A percentile compares a stretch with the other conserved stretches of the same genome.
phyloP scores from a whole-genome alignment of 2,329 filamentous ascomycete genomes.

The Sarocladiaceae sp. region DNA sequence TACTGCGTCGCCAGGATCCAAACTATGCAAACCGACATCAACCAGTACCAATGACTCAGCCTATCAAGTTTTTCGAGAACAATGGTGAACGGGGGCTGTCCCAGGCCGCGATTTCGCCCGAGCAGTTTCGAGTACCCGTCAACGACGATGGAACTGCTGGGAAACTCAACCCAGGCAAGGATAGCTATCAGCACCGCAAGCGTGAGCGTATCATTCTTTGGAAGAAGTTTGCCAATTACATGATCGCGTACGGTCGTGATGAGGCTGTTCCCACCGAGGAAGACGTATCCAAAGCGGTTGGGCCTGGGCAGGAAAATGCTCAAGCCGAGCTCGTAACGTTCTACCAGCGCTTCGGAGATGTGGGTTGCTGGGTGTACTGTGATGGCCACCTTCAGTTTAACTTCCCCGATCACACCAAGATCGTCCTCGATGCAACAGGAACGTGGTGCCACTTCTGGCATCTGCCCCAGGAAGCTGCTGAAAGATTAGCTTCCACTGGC shows the following conservation, averaged over 20 bases:
- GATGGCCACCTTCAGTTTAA: conserved; percentile 79
- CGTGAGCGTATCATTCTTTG: conserved; percentile 60
- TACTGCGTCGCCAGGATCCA: conserved; percentile 53
- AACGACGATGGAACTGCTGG: conserved; percentile 53
- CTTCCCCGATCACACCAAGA: conserved; percentile 83
- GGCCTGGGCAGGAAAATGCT: conserved; percentile 29
- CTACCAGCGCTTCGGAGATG: conserved; percentile 74
- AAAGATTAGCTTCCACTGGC: conserved; percentile 56
- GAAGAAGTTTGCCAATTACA: conserved; percentile 71
- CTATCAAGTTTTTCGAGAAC: conserved; percentile 70
- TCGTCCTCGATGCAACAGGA: conserved; percentile 70
- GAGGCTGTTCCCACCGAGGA: conserved; percentile 49
- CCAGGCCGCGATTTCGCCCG: conserved; percentile 57
- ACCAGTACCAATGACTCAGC: conserved; percentile 55
- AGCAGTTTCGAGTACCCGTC: conserved; percentile 51
- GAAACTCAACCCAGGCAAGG: conserved; percentile 56
- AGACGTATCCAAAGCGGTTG: conserved; percentile 31
- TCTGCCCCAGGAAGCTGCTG: conserved; percentile 63
- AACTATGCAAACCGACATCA: conserved; percentile 52
- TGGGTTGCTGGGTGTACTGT: conserved; percentile 74
- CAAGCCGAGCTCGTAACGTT: conserved; percentile 63
- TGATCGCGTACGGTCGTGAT: conserved; percentile 68
- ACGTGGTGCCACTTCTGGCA: conserved; percentile 73
- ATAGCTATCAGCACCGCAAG: conserved; percentile 60
- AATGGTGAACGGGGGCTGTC: conserved; percentile 57